Evolutionary conservation across 768 basidiomycete species (phyloP).

Genomic region (Tubosaeta brunneosetosa): DNA sequence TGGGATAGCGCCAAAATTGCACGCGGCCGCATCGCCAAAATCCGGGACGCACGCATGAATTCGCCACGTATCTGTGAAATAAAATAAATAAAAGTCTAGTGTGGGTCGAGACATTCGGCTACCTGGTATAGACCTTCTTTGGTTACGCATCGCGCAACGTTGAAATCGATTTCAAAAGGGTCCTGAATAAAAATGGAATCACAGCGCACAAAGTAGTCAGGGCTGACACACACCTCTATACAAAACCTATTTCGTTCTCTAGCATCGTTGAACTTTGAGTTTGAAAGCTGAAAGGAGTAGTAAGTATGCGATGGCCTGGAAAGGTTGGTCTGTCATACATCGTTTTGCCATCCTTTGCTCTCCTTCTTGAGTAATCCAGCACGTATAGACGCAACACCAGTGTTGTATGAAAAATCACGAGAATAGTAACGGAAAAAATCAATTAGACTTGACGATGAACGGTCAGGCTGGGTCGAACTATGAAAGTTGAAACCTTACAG

Average conservation of each 20-base stretch:
- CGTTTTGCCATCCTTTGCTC: conserved; percentile 90
- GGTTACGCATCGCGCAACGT: conserved; percentile 94
- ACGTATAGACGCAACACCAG: conserved; percentile 87
- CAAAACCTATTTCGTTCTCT: conserved; percentile 93
- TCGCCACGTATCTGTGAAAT: conserved; percentile 84
- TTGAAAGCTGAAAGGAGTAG: conserved; percentile 37
- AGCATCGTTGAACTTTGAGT: conserved; percentile 56
- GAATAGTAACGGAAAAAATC: conserved; percentile 98
- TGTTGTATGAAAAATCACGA: conserved; percentile 88
- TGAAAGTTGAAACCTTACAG: conserved; percentile 48
- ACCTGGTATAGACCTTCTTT: conserved; percentile 95
- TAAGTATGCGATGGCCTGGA: conserved; percentile 3
- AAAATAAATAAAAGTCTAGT: not conserved
- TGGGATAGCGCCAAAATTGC: conserved; percentile 80
- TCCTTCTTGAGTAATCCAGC: conserved; percentile 88
- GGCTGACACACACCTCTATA: conserved; percentile 65
- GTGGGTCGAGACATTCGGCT: conserved; percentile 1
- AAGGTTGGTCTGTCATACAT: conserved; percentile 48
- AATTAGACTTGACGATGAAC: conserved; percentile 60
- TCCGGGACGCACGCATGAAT: conserved; percentile 92
- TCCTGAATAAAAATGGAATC: conserved; percentile 49
- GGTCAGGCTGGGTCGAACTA: conserved; percentile 4
- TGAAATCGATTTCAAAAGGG: conserved; percentile 95
- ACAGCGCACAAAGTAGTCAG: not conserved
- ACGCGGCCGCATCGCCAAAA: conserved; percentile 73